Base-by-base conservation (phyloP, 768 basidiomycete genomes). In the Amanita molliuscula region DNA sequence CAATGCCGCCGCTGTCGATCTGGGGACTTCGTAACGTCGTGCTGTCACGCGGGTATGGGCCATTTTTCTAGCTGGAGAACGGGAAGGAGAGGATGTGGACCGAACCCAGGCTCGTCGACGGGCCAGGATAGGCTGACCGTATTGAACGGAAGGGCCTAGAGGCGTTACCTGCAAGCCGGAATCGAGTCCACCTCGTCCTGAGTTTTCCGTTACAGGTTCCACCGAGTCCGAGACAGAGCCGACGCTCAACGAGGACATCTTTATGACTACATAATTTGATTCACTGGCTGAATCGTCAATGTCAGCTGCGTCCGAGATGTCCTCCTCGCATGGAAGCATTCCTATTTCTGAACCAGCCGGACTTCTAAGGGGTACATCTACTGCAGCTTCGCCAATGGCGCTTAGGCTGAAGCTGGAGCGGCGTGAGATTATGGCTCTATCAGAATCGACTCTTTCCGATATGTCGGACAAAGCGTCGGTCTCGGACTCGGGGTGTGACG, bases 31-130 rank as follows among this genome's bases (percentile, higher is more conserved):
- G n/a, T 54, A 25, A 47, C 44, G 25, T 46, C 52, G n/a, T 44
- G 37, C 25, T 54, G 48, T 41, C 18, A 26, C 46, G 35, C 65
- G 62, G 43, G 67, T 63, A 48, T 63, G 56, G 20, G 59, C 53
- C 43, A 64, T 58, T 43, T 71, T 47, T 43, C 56, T 61, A 11
- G 63, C 73, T 15, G 78, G 78, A 1, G 79, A 80, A 21, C 73
- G 69, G 13, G 75, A 76, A n/a, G 75, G 77, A 0, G 79, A 78
- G 4, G 77, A 78, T 29, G 66, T 55, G 7, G 75, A 70, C n/a
- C 68, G 70, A 10, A 58, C 58, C 50, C 67, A 57, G 2, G 65
- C 40, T 18, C 66, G 60, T 37, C 68, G 61, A 26, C 62, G 65
- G 33, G 62, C 41, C 26, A 64, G 57, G 4, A 58, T 44, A 46